phyloP scores from a whole-genome alignment of 495 filamentous ascomycete genomes.

The Penicillium daleae region DNA sequence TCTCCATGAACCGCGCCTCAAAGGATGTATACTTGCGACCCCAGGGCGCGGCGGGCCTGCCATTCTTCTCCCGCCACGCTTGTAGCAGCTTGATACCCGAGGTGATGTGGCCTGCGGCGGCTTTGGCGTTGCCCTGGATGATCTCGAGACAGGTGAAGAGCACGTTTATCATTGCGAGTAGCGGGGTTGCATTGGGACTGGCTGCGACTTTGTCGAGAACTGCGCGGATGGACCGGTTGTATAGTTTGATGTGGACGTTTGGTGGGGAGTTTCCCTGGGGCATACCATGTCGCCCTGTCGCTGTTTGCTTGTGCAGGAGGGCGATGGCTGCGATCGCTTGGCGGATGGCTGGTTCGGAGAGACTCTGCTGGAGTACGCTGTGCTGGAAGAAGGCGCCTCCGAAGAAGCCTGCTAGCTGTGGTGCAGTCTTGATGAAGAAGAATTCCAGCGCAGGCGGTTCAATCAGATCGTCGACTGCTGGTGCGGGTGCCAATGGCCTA shows the following conservation, averaged over 20 bases:
- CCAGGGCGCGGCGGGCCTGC: slow-evolving; percentile 7
- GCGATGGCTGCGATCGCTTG: slow-evolving; percentile 67
- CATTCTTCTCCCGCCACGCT: slow-evolving; percentile 15
- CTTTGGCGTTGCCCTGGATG: slow-evolving; percentile 20
- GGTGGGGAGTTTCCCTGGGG: not conserved
- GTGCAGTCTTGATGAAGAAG: slow-evolving; percentile 36
- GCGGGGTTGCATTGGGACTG: slow-evolving; percentile 3
- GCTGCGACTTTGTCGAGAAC: slow-evolving; percentile 18
- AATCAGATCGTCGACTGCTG: slow-evolving; percentile 8
- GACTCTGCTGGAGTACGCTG: slow-evolving; percentile 58
- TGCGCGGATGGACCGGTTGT: slow-evolving; percentile 23
- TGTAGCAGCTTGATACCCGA: slow-evolving; percentile 26
- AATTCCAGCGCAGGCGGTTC: slow-evolving; percentile 24
- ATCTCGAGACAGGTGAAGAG: slow-evolving; percentile 29
- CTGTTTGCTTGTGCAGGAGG: slow-evolving; percentile 55
- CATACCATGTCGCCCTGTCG: not conserved
- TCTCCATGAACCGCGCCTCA: slow-evolving; percentile 25
- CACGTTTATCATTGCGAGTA: slow-evolving; percentile 22
- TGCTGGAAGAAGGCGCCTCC: slow-evolving; percentile 61
- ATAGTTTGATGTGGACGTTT: slow-evolving; percentile 13
- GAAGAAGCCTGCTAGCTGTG: slow-evolving; percentile 64
- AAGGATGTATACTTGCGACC: slow-evolving; percentile 15
- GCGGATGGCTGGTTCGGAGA: slow-evolving; percentile 61
- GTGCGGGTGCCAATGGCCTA: slow-evolving; percentile 8
- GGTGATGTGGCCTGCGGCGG: slow-evolving; percentile 20